These are phyloP conservation scores for Tarenaya hassleriana DNA, from an alignment of 345 rosid genomes.

Conservation along the genomic window DNA sequence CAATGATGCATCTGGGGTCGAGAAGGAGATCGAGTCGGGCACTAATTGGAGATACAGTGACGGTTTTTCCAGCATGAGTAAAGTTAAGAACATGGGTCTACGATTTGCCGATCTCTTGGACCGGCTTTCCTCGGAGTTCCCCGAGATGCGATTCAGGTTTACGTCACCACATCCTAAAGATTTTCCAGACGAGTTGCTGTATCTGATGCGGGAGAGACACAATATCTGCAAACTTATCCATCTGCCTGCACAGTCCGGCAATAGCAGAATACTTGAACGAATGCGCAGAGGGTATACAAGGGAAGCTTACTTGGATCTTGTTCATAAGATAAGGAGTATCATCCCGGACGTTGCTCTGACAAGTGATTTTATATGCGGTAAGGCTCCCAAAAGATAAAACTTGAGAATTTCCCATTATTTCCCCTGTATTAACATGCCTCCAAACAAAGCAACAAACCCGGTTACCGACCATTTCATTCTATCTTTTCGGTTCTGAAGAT, in stretches of 20 bases:
- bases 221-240: conserved; percentile 79
- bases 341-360: conserved; percentile 81
- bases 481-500: neutral
- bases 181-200: conserved; percentile 72
- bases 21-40: conserved; percentile 59
- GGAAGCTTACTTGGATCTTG: conserved; percentile 86
- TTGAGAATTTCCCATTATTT: neutral
- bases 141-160: conserved; percentile 95
- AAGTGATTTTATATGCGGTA: conserved; percentile 90
- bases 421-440: conserved; percentile 2
- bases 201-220: conserved; percentile 70
- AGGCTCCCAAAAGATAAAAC: conserved; percentile 15
- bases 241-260: conserved; percentile 93
- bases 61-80: conserved; percentile 79
- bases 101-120: conserved; percentile 90
- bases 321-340: conserved; percentile 61
- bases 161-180: conserved; percentile 98
- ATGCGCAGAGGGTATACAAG: conserved; percentile 91
- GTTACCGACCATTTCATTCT: too few relatives aligned
- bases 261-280: conserved; percentile 61
- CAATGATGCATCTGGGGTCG: conserved; percentile 57
- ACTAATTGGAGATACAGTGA: conserved; percentile 65
- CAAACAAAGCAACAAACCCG: too few relatives aligned
- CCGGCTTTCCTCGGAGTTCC: conserved; percentile 68
- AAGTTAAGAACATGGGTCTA: conserved; percentile 70